Conservation (phyloP, 148 eudicot species). For the Talinum fruticosum region DNA sequence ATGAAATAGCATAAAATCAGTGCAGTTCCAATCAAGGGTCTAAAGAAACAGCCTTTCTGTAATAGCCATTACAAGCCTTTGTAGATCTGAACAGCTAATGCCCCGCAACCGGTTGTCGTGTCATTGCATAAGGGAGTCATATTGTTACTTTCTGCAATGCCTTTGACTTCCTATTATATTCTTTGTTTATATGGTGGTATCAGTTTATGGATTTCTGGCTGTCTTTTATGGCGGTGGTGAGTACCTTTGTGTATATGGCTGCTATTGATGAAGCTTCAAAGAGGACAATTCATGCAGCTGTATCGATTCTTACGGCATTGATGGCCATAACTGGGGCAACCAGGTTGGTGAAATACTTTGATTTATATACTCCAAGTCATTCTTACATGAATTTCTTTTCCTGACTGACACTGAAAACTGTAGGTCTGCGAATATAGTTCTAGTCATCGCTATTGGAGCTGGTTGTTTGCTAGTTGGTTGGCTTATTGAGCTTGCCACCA, state of each 20-base stretch:
- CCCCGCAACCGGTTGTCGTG: not conserved
- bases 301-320: constrained; percentile 80
- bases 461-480: constrained; percentile 65
- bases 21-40: not conserved
- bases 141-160: not conserved
- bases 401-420: constrained; percentile 24
- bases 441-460: constrained; percentile 69
- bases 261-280: constrained; percentile 66
- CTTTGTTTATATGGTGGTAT: not conserved
- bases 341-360: constrained; percentile 34
- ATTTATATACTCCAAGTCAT: not conserved
- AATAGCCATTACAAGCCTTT: not conserved
- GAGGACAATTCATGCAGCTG: constrained; percentile 79
- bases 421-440: constrained; percentile 72
- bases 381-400: not conserved
- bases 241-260: constrained; percentile 82
- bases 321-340: constrained; percentile 82
- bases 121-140: not conserved
- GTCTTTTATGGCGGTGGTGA: constrained; percentile 92
- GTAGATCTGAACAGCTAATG: not conserved
- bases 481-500: constrained; percentile 65
- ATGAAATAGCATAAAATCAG: not conserved
- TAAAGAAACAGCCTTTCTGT: not conserved
- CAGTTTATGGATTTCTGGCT: constrained; percentile 99
- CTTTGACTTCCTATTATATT: not conserved